Percentiles rank a stretch among this genome's conserved stretches.
Evolutionary conservation across 2,329 filamentous ascomycete genomes (phyloP).

Genomic region (Dothiorella sarmentorum): DNA sequence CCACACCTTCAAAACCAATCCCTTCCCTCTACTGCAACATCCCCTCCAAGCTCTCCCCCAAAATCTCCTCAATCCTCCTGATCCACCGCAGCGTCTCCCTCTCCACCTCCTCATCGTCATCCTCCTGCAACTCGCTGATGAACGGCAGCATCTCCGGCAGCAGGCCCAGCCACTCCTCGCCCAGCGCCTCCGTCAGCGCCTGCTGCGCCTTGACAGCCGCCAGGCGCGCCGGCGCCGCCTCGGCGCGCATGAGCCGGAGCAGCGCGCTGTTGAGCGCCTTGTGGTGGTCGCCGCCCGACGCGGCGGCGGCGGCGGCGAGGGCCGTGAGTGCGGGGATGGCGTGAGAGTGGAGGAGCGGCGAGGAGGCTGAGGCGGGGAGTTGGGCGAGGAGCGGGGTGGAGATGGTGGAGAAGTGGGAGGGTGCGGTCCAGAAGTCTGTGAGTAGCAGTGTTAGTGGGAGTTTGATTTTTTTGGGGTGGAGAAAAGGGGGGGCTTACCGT

Average conservation of each 20-base stretch:
- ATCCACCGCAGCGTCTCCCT: constrained; percentile 88
- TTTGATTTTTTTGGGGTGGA: background rate
- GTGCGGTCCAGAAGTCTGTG: constrained; percentile 83
- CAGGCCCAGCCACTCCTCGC: constrained; percentile 89
- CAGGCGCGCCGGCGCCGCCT: constrained; percentile 68
- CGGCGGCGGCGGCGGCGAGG: constrained; percentile 73
- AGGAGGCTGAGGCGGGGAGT: constrained; percentile 33
- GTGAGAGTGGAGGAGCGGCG: constrained; percentile 27
- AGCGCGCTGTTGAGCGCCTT: constrained; percentile 80
- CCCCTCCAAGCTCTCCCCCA: constrained; percentile 85
- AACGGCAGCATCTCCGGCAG: constrained; percentile 94
- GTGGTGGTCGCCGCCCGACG: constrained; percentile 83
- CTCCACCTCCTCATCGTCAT: constrained; percentile 93
- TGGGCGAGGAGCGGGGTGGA: constrained; percentile 67
- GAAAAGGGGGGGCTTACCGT: constrained; percentile 47
- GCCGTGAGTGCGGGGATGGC: constrained; percentile 74
- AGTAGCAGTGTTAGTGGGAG: background rate
- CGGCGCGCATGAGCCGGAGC: constrained; percentile 73
- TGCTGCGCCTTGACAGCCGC: constrained; percentile 81
- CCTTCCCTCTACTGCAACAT: constrained; percentile 72
- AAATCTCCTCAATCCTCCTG: constrained; percentile 77
- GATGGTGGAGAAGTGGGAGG: constrained; percentile 76
- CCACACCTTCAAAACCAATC: background rate
- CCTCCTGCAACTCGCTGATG: constrained; percentile 92
- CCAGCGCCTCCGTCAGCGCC: constrained; percentile 71